Percentiles rank a stretch among this genome's conserved stretches.
Conservation (phyloP, 192 early-diverging fungal species). For the Spizellomyces sp. region DNA sequence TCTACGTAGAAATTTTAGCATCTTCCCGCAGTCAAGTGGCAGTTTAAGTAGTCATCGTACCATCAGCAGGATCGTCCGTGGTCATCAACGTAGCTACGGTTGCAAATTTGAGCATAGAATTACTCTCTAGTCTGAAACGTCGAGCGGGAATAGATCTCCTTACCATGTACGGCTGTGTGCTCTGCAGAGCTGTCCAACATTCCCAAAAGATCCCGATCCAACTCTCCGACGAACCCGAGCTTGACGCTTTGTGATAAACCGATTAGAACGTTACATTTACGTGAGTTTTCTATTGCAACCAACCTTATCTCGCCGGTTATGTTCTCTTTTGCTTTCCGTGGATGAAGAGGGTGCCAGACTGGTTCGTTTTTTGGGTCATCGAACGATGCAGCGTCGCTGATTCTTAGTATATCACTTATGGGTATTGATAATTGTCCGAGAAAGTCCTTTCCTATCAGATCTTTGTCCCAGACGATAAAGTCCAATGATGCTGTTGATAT, state of each 20-base stretch:
- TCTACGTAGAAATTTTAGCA: constrained; percentile 5
- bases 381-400: constrained; percentile 42
- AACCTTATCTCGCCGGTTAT: constrained; percentile 44
- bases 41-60: not conserved
- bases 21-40: too few species aligned
- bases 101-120: not conserved
- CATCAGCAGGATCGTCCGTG: constrained; percentile 48
- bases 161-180: constrained; percentile 18
- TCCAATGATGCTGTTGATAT: constrained; percentile 22
- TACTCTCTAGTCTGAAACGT: too few species aligned
- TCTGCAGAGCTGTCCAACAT: constrained; percentile 26
- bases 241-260: constrained; percentile 20
- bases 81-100: constrained; percentile 35
- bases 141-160: not conserved
- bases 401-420: constrained; percentile 52
- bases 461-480: constrained; percentile 72
- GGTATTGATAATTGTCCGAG: constrained; percentile 65
- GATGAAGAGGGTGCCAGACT: constrained; percentile 46
- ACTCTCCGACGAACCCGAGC: constrained; percentile 36
- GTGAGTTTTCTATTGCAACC: constrained; percentile 26
- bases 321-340: constrained; percentile 16
- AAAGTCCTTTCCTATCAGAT: constrained; percentile 64
- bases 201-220: constrained; percentile 30
- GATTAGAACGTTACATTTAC: constrained; percentile 1
- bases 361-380: constrained; percentile 57